Percentiles rank a stretch among this genome's conserved stretches.
These are phyloP conservation scores for Melanogaster broomeanus DNA, from an alignment of 768 basidiomycete genomes.

Conservation along the genomic window DNA sequence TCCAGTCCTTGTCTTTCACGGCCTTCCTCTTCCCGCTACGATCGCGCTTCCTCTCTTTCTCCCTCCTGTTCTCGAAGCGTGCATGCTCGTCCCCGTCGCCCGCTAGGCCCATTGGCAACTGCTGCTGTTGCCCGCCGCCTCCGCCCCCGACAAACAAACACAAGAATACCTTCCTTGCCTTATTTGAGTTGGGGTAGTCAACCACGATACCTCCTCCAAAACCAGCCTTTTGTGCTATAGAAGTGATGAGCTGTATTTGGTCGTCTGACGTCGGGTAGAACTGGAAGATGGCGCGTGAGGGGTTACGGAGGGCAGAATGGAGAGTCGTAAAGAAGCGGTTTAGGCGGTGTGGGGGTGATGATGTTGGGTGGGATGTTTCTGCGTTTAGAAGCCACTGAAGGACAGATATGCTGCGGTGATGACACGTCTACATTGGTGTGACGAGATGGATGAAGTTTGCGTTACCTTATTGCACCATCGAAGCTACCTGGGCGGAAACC, in stretches of 20 bases:
- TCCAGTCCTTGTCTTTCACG: slow-evolving; percentile 86
- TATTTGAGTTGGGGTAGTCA: slow-evolving; percentile 96
- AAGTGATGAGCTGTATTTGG: slow-evolving; percentile 93
- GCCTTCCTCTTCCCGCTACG: slow-evolving; percentile 70
- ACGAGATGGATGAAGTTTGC: background rate
- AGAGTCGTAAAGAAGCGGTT: slow-evolving; percentile 92
- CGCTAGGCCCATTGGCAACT: slow-evolving; percentile 77
- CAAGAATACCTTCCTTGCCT: slow-evolving; percentile 92
- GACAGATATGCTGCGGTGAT: slow-evolving; percentile 83
- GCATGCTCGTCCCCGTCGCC: slow-evolving; percentile 64
- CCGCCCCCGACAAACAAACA: slow-evolving; percentile 90
- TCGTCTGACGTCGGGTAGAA: slow-evolving; percentile 98
- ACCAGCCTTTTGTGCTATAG: slow-evolving; percentile 89
- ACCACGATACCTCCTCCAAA: slow-evolving; percentile 97
- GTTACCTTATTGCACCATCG: slow-evolving; percentile 94
- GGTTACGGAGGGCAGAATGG: slow-evolving; percentile 82
- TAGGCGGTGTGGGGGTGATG: slow-evolving; percentile 84
- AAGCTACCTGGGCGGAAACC: slow-evolving; percentile 97
- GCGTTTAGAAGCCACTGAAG: slow-evolving; percentile 98
- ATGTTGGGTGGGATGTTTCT: slow-evolving; percentile 86
- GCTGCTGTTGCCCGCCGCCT: slow-evolving; percentile 53
- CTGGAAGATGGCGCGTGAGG: slow-evolving; percentile 84
- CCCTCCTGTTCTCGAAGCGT: slow-evolving; percentile 77
- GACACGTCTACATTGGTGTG: background rate
- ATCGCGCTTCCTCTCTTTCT: slow-evolving; percentile 57